Evolutionary conservation across 169 alveolate genomes (phyloP), one percentile per base, ranked within the genome.

Genomic region (Eimeria maxima): DNA sequence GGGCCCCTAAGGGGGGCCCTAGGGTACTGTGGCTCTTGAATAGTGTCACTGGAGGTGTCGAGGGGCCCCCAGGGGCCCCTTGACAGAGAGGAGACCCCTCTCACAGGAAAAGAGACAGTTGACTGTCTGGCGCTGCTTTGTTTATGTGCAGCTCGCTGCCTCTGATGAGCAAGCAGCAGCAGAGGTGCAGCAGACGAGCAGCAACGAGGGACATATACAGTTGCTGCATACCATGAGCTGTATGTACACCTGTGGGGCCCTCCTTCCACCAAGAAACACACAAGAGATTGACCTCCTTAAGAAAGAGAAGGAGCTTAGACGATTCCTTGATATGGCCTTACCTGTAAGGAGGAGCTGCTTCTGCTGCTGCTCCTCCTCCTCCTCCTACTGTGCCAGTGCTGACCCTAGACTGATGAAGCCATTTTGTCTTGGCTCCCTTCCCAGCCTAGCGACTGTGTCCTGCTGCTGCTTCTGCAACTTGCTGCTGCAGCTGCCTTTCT

Each of bases 231-330:
- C 29, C 1, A 27, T n/a, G 53, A 73, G 84, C 53, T 73, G 84
- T 38, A 27, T 73, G 84, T 73, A 73, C 84, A 73, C 84, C 84
- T 73, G 84, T 47, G 50, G 50, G 53, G 84, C 84, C 84, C 84
- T 73, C 22, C 45, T 73, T 42, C 18, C 84, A 55, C 45, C 84
- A 18, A 20, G 47, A 29, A n/a, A 47, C 47, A 16, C 50, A 8
- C 84, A 73, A 38, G 84, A 73, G 18, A 7, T 73, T 38, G 84
- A 22, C 18, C 50, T 73, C 6, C 24, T 73, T 29, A 42, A 73
- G 20, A 73, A 73, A 22, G 84, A 73, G 84, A 38, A 7, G 1
- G 53, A 27, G 16, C 84, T 73, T 47, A 44, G 84, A 38, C 38
- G 84, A 27, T 73, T 73, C 29, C 10, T 73, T 18, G 53, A n/a